A percentile compares a stretch with the other conserved stretches of the same genome.
Evolutionary conservation across 2,329 filamentous ascomycete species (phyloP).

Genomic region (Talaromyces sp.): DNA sequence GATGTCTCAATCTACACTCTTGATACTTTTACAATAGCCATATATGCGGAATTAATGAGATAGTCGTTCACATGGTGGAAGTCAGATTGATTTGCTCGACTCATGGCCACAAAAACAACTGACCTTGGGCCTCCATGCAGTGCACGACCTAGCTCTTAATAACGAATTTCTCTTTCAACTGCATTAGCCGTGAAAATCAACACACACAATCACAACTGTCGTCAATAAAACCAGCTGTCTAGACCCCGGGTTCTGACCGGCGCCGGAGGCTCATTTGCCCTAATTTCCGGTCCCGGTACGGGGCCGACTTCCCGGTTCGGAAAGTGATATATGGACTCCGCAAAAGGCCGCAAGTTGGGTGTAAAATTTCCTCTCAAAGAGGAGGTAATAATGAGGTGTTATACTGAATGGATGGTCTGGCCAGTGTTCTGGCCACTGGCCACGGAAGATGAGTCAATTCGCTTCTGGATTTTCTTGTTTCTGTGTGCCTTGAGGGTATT

Average conservation of each 20-base stretch:
- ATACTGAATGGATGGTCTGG: background rate
- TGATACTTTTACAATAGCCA: background rate
- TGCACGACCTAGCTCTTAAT: background rate
- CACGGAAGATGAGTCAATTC: conserved; percentile 2
- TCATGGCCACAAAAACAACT: background rate
- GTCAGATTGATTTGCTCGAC: background rate
- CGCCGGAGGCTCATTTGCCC: conserved; percentile 4
- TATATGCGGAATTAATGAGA: background rate
- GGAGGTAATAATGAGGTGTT: conserved; percentile 6
- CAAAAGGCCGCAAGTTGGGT: background rate
- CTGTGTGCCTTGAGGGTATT: background rate
- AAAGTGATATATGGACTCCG: conserved; percentile 2
- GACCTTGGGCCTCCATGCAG: conserved; percentile 7
- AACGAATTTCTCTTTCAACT: background rate
- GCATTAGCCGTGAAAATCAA: conserved; percentile 3
- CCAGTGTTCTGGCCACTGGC: background rate
- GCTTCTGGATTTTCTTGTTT: background rate
- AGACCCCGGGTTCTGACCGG: background rate
- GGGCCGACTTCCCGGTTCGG: conserved; percentile 5
- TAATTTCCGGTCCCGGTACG: conserved; percentile 10
- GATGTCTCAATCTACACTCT: background rate
- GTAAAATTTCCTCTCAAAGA: background rate
- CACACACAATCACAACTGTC: background rate
- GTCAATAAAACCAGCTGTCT: background rate
- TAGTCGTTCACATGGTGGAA: background rate